Evolutionary conservation across 140 eudicot genomes (phyloP), one percentile per base, ranked within the genome.

Genomic region (Erigeron philadelphicus): DNA sequence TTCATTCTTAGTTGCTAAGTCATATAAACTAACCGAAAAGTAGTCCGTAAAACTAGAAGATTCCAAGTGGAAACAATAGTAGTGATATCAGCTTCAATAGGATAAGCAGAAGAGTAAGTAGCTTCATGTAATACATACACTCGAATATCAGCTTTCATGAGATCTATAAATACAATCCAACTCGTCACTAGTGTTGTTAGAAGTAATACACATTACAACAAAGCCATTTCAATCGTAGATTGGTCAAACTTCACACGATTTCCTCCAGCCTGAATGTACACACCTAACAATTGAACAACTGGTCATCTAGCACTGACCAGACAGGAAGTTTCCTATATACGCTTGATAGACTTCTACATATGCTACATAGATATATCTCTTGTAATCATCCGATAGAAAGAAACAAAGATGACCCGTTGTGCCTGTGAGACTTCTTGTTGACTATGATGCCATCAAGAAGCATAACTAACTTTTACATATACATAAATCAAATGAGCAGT

Each of bases 231-330:
- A 56, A 11, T 38, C 67, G 9, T 13, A 7, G 38, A 12, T 13
- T 35, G 25, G 19, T 53, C 43, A 18, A n/a, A 43, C 7, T 42
- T 38, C 17, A 41, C 9, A 67, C 25, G 9, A 11, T 48, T 70
- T 25, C 62, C 12, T 19, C 60, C 63, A 15, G 35, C 46, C 62
- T n/a, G 19, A 64, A 71, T 77, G 77, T 65, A 77, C 73, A 55
- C 45, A 54, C 35, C 35, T 3, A n/a, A 43, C 10, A 18, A 47
- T 21, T 57, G 31, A 18, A 47, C 6, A 25, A 71, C 60, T 9
- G 60, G 38, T 9, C 57, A 71, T 46, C 60, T 35, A 46, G 41
- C 66, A 41, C 31, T 52, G 45, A 75, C 63, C 66, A 71, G 35
- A 58, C 19, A 45, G 72, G 56, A 11, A 25, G 31, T 31, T 52